These are phyloP conservation scores for Melaleuca alternifolia DNA, from an alignment of 345 rosid species.

Conservation along the genomic window DNA sequence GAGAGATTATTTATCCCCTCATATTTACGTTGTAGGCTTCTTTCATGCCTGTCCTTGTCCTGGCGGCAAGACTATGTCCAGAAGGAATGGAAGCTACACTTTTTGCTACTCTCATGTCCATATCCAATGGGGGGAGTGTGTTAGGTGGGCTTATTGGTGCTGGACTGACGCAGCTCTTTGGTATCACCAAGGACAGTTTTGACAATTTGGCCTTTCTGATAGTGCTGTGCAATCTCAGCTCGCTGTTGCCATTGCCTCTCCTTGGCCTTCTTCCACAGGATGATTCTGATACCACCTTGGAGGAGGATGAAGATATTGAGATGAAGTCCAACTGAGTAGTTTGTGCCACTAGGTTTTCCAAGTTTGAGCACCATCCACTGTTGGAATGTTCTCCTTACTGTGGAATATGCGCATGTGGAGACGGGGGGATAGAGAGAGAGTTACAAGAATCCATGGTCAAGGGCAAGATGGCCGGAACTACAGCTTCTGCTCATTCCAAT, in stretches of 20 bases:
- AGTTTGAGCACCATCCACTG: not conserved
- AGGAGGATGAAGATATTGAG: conserved; percentile 50
- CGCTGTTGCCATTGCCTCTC: conserved; percentile 89
- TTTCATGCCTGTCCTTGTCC: conserved; percentile 93
- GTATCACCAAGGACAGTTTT: conserved; percentile 72
- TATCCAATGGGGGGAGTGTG: conserved; percentile 87
- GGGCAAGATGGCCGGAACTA: not conserved
- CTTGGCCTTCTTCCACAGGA: conserved; percentile 69
- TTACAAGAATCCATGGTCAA: not conserved
- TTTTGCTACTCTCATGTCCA: conserved; percentile 92
- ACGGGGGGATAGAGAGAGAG: not conserved
- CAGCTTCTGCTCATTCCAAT: not conserved
- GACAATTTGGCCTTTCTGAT: conserved; percentile 56
- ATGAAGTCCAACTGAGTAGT: conserved; percentile 58
- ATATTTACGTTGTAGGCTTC: conserved; percentile 54
- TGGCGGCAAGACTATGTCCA: conserved; percentile 87
- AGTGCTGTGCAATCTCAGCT: conserved; percentile 89
- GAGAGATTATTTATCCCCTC: not conserved
- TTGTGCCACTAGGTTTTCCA: not conserved
- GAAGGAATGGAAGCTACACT: conserved; percentile 99
- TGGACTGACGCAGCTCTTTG: conserved; percentile 70
- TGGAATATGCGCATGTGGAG: not conserved
- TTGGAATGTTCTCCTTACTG: not conserved
- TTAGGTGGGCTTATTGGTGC: conserved; percentile 89
- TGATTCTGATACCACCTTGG: conserved; percentile 18